Evolutionary conservation across 2,329 filamentous ascomycete genomes (phyloP).

Genomic region (Xylogone sp.): DNA sequence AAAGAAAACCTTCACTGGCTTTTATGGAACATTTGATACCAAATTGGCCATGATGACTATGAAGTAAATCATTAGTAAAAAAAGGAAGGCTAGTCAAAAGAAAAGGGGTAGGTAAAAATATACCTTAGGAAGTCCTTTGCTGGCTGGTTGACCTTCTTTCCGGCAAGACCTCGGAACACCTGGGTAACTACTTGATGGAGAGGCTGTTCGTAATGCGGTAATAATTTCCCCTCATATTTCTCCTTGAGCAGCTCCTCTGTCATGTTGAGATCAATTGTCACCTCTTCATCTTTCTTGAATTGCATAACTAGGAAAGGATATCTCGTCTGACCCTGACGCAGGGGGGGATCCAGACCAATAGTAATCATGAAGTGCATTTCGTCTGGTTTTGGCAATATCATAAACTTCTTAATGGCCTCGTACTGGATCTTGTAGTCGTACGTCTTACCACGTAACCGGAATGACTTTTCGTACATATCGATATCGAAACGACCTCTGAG

Average conservation of each 20-base stretch:
- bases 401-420: constrained; percentile 96
- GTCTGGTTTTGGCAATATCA: constrained; percentile 97
- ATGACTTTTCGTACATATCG: constrained; percentile 98
- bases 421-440: constrained; percentile 99
- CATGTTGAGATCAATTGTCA: constrained; percentile 94
- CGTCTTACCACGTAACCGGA: constrained; percentile 95
- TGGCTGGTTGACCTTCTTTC: constrained; percentile 91
- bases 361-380: constrained; percentile 94
- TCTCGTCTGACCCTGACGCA: constrained; percentile 93
- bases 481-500: constrained; percentile 96
- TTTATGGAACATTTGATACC: constrained; percentile 99
- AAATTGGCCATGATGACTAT: constrained; percentile 80
- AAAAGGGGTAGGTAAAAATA: constrained; percentile 19
- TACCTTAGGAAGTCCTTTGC: constrained; percentile 89
- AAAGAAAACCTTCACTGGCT: constrained; percentile 94
- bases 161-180: constrained; percentile 89
- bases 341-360: constrained; percentile 87
- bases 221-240: constrained; percentile 86
- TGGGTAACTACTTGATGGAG: constrained; percentile 91
- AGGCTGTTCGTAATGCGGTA: constrained; percentile 87
- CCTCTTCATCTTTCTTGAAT: constrained; percentile 95
- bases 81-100: constrained; percentile 1
- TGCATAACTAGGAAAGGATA: constrained; percentile 99
- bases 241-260: constrained; percentile 81
- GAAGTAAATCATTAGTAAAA: constrained; percentile 21